A percentile compares a stretch with the other conserved stretches of the same genome.
Conservation (phyloP, 345 rosid species). For the Chamaenerion angustifolium region DNA sequence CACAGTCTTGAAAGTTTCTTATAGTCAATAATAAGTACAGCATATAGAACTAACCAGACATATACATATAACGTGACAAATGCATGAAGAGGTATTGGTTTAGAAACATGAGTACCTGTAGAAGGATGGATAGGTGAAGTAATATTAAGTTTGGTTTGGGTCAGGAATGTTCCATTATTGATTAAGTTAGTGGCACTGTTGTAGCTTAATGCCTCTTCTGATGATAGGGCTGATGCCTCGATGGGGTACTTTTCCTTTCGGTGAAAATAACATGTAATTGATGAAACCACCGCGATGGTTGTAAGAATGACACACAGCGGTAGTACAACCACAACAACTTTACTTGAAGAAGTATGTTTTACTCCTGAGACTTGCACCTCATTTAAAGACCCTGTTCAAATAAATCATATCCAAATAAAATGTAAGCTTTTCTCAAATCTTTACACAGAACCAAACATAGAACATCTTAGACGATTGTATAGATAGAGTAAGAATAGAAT, state of each 20-base stretch:
- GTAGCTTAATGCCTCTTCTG: slow-evolving; percentile 68
- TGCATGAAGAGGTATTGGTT: too few relatives aligned
- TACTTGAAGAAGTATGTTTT: slow-evolving; percentile 34
- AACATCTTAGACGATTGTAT: too few relatives aligned
- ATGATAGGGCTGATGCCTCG: slow-evolving; percentile 34
- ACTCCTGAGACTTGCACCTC: slow-evolving; percentile 18
- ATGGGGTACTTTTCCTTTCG: slow-evolving; percentile 32
- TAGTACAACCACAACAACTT: slow-evolving; percentile 36
- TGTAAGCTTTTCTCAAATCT: background rate
- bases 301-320: slow-evolving; percentile 46
- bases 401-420: slow-evolving; percentile 1
- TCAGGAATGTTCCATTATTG: background rate
- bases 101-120: slow-evolving; percentile 21
- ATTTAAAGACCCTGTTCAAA: slow-evolving; percentile 33
- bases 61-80: too few relatives aligned
- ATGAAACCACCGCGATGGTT: slow-evolving; percentile 54
- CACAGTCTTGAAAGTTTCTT: too few relatives aligned
- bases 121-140: slow-evolving; percentile 23
- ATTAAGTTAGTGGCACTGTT: slow-evolving; percentile 47
- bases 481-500: too few relatives aligned
- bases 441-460: too few relatives aligned
- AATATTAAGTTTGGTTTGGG: slow-evolving; percentile 23
- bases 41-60: too few relatives aligned
- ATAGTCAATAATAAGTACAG: too few relatives aligned
- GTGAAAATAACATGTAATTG: slow-evolving; percentile 38